These are phyloP conservation scores for Arxiozyma slooffiae DNA, from an alignment of 1,139 yeast genomes.

Conservation along the genomic window DNA sequence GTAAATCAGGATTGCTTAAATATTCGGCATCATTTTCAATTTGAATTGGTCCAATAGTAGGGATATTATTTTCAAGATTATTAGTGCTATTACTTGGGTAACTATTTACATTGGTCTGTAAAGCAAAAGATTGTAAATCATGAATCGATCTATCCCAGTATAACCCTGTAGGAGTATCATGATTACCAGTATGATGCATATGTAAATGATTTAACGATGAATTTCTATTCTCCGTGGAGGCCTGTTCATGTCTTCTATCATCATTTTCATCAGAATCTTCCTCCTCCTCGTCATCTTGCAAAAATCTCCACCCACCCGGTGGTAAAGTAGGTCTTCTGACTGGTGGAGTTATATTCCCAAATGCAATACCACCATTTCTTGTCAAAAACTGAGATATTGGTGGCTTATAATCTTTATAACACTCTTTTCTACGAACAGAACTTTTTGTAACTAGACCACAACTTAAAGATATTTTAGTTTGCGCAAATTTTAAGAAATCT, in stretches of 20 bases:
- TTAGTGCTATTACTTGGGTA: background rate
- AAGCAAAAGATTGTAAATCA: constrained; percentile 11
- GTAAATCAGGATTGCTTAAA: constrained; percentile 24
- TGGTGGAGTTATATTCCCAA: constrained; percentile 21
- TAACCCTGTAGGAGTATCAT: constrained; percentile 14
- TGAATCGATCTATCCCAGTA: constrained; percentile 30
- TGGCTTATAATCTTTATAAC: constrained; percentile 27
- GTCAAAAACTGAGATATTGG: constrained; percentile 28
- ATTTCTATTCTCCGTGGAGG: background rate
- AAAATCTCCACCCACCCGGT: constrained; percentile 30
- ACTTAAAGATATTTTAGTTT: constrained; percentile 42
- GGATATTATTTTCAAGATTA: background rate
- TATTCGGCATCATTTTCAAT: constrained; percentile 26
- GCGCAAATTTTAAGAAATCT: constrained; percentile 50
- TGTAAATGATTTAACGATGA: background rate
- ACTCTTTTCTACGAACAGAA: constrained; percentile 20
- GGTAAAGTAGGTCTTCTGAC: constrained; percentile 24
- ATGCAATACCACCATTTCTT: constrained; percentile 25
- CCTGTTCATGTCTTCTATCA: background rate
- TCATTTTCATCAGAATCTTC: background rate
- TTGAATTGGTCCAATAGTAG: background rate
- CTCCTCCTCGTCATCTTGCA: constrained; percentile 14
- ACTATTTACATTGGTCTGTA: constrained; percentile 1
- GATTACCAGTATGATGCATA: background rate
- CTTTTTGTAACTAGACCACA: constrained; percentile 28